Evolutionary conservation across 2,329 filamentous ascomycete species (phyloP).

Genomic region (Pseudovirgaria hyperparasitica): DNA sequence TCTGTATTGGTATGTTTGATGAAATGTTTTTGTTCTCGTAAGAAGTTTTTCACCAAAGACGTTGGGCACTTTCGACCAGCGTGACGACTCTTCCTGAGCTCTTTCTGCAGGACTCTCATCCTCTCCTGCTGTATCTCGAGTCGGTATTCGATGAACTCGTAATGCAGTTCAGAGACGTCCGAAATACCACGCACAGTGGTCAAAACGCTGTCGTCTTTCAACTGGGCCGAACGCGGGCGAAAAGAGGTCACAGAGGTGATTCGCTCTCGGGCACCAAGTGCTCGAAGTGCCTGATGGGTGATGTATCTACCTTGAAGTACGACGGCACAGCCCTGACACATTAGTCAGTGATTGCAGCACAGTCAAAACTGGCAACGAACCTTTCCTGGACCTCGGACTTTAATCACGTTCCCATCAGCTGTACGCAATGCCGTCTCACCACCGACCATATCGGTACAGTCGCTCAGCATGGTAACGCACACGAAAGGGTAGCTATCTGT

Average conservation of each 20-base stretch:
- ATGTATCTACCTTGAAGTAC: slow-evolving; percentile 58
- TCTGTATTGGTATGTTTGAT: slow-evolving; percentile 21
- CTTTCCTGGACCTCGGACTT: slow-evolving; percentile 47
- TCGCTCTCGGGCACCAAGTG: slow-evolving; percentile 45
- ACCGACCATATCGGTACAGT: slow-evolving; percentile 49
- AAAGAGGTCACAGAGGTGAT: slow-evolving; percentile 57
- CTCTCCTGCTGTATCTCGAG: slow-evolving; percentile 51
- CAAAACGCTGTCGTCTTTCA: slow-evolving; percentile 48
- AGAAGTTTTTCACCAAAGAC: slow-evolving; percentile 20
- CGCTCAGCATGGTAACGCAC: slow-evolving; percentile 56
- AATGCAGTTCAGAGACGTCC: slow-evolving; percentile 44
- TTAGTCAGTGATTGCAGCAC: slow-evolving; percentile 5
- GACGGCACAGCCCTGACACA: slow-evolving; percentile 43
- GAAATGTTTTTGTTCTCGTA: slow-evolving; percentile 20
- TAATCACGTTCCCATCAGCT: slow-evolving; percentile 40
- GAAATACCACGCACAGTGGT: slow-evolving; percentile 48
- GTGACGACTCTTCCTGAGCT: slow-evolving; percentile 22
- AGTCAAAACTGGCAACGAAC: slow-evolving; percentile 24
- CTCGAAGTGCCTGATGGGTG: slow-evolving; percentile 48
- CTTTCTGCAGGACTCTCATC: slow-evolving; percentile 33
- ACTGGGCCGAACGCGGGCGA: slow-evolving; percentile 41
- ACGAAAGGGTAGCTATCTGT: slow-evolving; percentile 55
- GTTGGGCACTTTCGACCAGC: slow-evolving; percentile 19
- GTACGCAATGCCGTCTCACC: slow-evolving; percentile 51
- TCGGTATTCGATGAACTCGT: slow-evolving; percentile 49